phyloP scores from a whole-genome alignment of 2,329 filamentous ascomycete species.

The Sporothrix humicola region DNA sequence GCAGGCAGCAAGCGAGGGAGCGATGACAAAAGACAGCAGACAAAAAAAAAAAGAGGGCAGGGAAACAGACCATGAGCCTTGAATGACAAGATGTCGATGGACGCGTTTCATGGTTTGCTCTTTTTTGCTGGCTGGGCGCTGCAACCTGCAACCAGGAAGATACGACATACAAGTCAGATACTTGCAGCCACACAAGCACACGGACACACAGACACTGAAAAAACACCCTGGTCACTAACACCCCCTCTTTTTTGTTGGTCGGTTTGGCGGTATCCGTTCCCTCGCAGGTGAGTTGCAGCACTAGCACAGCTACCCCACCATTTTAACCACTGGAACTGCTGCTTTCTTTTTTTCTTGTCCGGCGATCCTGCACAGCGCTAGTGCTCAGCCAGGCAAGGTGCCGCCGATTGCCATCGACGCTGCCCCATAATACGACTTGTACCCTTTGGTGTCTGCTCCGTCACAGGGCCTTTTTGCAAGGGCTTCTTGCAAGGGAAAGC shows the following conservation, averaged over 20 bases:
- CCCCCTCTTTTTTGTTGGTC: background rate
- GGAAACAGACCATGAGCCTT: background rate
- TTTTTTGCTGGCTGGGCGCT: background rate
- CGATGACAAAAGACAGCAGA: background rate
- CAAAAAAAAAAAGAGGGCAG: background rate
- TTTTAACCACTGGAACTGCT: background rate
- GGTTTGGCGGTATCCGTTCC: too few relatives aligned
- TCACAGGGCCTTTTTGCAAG: too few relatives aligned
- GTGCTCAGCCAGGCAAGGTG: slow-evolving; percentile 12
- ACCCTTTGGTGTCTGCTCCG: background rate
- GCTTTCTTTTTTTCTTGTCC: background rate
- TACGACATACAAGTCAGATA: too few relatives aligned
- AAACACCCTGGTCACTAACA: background rate
- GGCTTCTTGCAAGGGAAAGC: too few relatives aligned
- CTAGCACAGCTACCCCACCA: slow-evolving; percentile 16
- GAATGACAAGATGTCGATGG: background rate
- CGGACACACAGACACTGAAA: background rate
- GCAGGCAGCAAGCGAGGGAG: slow-evolving; percentile 2
- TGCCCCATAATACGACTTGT: background rate
- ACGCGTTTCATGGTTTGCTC: slow-evolving; percentile 14
- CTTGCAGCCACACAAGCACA: background rate
- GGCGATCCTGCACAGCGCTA: slow-evolving; percentile 24
- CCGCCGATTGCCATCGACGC: slow-evolving; percentile 21
- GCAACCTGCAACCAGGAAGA: too few relatives aligned
- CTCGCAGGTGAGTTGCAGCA: too few relatives aligned